Conservation (phyloP, 1,284 basidiomycete genomes). For the Heimioporus punctisporus region DNA sequence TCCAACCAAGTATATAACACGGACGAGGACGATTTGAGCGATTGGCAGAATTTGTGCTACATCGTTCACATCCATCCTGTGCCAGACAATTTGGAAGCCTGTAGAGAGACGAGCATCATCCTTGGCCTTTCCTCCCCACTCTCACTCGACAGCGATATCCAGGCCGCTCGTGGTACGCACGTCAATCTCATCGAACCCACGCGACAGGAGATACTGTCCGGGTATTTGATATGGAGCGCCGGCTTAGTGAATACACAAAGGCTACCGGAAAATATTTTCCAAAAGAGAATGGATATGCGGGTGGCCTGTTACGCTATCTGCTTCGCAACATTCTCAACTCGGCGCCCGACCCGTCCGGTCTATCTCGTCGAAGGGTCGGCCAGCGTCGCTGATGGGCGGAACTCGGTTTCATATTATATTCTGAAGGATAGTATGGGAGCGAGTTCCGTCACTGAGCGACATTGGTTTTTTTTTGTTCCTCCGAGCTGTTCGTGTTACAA, state of each 20-base stretch:
- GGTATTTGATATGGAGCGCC: slow-evolving; percentile 11
- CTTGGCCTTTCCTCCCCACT: no score
- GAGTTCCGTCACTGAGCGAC: slow-evolving; percentile 8
- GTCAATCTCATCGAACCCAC: slow-evolving; percentile 24
- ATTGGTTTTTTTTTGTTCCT: no score
- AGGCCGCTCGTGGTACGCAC: slow-evolving; percentile 3
- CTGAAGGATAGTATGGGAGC: background rate
- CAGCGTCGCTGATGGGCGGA: slow-evolving; percentile 12
- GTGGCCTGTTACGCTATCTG: slow-evolving; percentile 17
- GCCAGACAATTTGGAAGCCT: slow-evolving; percentile 6
- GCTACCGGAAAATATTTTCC: slow-evolving; percentile 16
- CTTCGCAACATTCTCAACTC: slow-evolving; percentile 18
- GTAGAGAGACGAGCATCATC: slow-evolving; percentile 13
- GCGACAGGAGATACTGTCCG: background rate
- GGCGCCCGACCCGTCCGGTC: no score
- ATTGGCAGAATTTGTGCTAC: slow-evolving; percentile 13
- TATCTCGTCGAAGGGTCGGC: background rate
- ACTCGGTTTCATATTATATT: slow-evolving; percentile 1
- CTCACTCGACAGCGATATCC: no score
- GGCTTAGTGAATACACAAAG: slow-evolving; percentile 11
- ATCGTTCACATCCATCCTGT: slow-evolving; percentile 7
- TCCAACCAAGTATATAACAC: slow-evolving; percentile 22
- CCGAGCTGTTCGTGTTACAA: no score
- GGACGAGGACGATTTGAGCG: background rate
- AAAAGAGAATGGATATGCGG: slow-evolving; percentile 19